phyloP scores from a whole-genome alignment of 345 rosid species.

The Populus simonii region DNA sequence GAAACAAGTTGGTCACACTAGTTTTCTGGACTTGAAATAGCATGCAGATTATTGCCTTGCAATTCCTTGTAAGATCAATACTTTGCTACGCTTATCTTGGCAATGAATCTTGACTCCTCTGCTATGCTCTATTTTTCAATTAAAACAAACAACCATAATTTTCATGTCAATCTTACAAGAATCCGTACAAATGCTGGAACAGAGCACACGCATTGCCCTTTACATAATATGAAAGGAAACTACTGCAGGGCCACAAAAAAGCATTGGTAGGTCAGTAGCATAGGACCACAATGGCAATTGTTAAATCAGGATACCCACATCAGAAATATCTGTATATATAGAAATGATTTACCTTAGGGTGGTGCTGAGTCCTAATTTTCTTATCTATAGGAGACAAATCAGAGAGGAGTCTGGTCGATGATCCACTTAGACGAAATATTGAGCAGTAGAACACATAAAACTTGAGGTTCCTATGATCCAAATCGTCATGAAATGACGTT shows the following conservation, averaged over 20 bases:
- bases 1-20: neutral
- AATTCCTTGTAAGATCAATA: neutral
- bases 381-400: conserved; percentile 16
- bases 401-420: conserved; percentile 26
- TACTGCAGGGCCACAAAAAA: neutral
- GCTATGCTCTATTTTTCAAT: neutral
- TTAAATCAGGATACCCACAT: neutral
- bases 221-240: neutral
- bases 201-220: neutral
- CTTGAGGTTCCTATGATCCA: neutral
- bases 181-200: neutral
- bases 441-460: conserved; percentile 2
- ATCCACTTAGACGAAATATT: conserved; percentile 23
- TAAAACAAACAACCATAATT: neutral
- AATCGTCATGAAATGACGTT: conserved; percentile 5
- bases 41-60: neutral
- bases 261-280: neutral
- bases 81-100: too few relatives aligned
- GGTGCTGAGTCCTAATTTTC: conserved; percentile 40
- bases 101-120: neutral
- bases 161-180: neutral
- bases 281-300: neutral
- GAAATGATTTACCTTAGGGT: neutral
- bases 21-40: neutral
- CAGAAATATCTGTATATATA: neutral